Evolutionary conservation across 2,329 filamentous ascomycete genomes (phyloP).

Genomic region (Apiospora phragmitis): DNA sequence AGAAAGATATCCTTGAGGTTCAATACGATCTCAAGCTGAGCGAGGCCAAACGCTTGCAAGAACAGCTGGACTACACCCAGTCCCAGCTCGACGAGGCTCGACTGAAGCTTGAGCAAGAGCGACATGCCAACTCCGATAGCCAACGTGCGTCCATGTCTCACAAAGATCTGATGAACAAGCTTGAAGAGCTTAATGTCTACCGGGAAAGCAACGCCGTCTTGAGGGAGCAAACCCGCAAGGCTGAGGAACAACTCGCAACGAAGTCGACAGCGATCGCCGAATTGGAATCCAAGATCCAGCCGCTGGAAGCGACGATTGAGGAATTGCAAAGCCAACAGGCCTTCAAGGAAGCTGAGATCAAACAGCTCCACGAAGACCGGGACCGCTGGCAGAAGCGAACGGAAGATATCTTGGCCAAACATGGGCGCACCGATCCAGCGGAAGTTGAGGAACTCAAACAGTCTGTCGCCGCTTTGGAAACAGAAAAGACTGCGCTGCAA

Average conservation of each 20-base stretch:
- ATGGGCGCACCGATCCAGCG: slow-evolving; percentile 90
- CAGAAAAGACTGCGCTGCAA: slow-evolving; percentile 61
- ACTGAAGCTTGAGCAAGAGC: slow-evolving; percentile 88
- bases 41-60: slow-evolving; percentile 83
- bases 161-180: slow-evolving; percentile 88
- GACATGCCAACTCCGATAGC: slow-evolving; percentile 71
- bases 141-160: slow-evolving; percentile 75
- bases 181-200: slow-evolving; percentile 94
- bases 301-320: slow-evolving; percentile 75
- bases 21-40: slow-evolving; percentile 88
- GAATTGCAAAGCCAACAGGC: slow-evolving; percentile 81
- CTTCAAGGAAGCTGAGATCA: slow-evolving; percentile 84
- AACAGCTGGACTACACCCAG: slow-evolving; percentile 85
- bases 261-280: slow-evolving; percentile 75
- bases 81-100: slow-evolving; percentile 86
- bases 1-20: slow-evolving; percentile 98
- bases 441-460: slow-evolving; percentile 89
- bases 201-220: slow-evolving; percentile 92
- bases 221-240: slow-evolving; percentile 80
- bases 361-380: slow-evolving; percentile 84
- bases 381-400: slow-evolving; percentile 96
- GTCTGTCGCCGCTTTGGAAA: slow-evolving; percentile 65
- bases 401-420: slow-evolving; percentile 93
- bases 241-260: slow-evolving; percentile 73
- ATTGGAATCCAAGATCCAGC: slow-evolving; percentile 74